phyloP scores from a whole-genome alignment of 208 protist species.

The Acanthamoeba pearcei region DNA sequence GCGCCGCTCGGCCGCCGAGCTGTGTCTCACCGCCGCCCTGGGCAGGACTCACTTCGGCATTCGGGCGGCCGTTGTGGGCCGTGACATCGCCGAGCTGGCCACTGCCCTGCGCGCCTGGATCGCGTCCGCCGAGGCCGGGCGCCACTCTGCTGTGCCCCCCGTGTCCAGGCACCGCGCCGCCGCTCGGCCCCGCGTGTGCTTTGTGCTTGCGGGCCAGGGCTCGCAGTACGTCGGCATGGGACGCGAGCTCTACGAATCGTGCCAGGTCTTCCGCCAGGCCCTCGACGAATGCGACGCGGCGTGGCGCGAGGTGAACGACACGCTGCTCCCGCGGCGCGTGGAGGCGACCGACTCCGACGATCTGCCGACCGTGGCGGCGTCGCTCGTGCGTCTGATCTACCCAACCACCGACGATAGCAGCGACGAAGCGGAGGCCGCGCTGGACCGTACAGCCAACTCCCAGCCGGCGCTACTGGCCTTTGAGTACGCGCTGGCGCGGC shows the following conservation, averaged over 20 bases:
- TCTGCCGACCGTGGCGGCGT: not conserved
- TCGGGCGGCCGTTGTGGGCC: slow-evolving; percentile 40
- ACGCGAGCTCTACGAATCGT: slow-evolving; percentile 77
- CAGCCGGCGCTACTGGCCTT: slow-evolving; percentile 83
- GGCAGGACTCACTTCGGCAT: slow-evolving; percentile 24
- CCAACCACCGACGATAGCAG: not conserved
- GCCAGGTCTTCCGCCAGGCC: slow-evolving; percentile 72
- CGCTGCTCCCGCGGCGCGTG: not conserved
- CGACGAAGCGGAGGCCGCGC: not conserved
- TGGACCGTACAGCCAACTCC: slow-evolving; percentile 51
- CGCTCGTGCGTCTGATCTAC: slow-evolving; percentile 17
- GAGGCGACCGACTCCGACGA: not conserved
- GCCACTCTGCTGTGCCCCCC: too few relatives aligned
- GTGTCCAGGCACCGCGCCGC: not conserved
- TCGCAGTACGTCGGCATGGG: slow-evolving; percentile 83
- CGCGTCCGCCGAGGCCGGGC: not conserved
- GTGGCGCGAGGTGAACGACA: slow-evolving; percentile 18
- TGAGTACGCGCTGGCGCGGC: slow-evolving; percentile 78
- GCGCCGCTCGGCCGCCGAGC: slow-evolving; percentile 23
- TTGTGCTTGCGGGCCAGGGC: slow-evolving; percentile 85
- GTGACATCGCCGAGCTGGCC: not conserved
- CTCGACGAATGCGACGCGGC: slow-evolving; percentile 78
- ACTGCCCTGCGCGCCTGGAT: not conserved
- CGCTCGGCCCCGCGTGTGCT: slow-evolving; percentile 52
- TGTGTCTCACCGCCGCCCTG: slow-evolving; percentile 43